Evolutionary conservation across 2,329 filamentous ascomycete genomes (phyloP), one percentile per base, ranked within the genome.

Genomic region (Dothideomycetes sp.): DNA sequence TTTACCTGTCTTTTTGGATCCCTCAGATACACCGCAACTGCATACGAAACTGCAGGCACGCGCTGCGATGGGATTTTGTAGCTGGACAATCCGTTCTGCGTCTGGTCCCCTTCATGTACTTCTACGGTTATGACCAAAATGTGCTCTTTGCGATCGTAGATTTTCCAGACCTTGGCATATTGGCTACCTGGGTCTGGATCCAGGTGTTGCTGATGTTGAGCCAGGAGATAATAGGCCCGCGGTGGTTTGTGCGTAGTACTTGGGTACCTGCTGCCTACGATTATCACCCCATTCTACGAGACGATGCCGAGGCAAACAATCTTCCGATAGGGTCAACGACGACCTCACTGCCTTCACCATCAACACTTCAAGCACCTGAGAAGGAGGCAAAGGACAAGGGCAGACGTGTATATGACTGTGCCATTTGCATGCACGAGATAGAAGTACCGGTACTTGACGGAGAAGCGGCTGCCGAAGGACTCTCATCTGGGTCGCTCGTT

Each of bases 21-120:
- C 89, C 91, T 0, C 91, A 98, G 59, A 94, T 96, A 50, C 76
- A 83, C 56, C 84, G 91, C 47, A 98, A 98, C 59, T 71, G 83
- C 39, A 78, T 84, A 62, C 84, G 89, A 40, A 95, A 95, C 62
- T 94, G 87, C 60, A 84, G 88, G 28, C 84, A 84, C 53, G 88
- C 89, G 1, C 70, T 96, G n/a, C 74, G 80, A 3, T 95, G 88
- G 87, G 82, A 83, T 45, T 98, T 94, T 56, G 82, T 94, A 42
- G 57, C 87, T 16, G 88, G 87, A 3, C 84, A 94, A 59, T 91
- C 84, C 33, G 52, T 81, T 4, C 70, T 94, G 6, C 80, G 91
- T 2, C 67, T 94, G 5, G 64, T 83, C 1, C 89, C 91, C 1
- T 76, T 95, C 41, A 71, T 81, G 1, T 96, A 96, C 58, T 89